Conservation (phyloP, 345 rosid species). For the Hypericum androsaemum region DNA sequence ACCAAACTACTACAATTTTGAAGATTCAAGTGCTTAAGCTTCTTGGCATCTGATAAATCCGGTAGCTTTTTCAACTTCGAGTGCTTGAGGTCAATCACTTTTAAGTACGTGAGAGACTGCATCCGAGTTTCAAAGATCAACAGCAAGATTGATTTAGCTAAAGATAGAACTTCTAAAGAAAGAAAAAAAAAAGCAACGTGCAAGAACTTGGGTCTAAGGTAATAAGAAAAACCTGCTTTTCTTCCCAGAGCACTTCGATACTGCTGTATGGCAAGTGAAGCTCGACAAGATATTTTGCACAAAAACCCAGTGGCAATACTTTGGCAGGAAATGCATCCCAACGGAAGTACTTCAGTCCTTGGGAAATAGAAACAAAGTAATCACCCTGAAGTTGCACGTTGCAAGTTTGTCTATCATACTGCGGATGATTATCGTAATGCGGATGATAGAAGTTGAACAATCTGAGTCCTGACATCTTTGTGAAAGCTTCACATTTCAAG, state of each 20-base stretch:
- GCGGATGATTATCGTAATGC: too few relatives aligned
- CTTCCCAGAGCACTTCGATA: conserved; percentile 6
- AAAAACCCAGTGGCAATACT: conserved; percentile 7
- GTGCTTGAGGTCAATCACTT: neutral
- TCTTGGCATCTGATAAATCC: too few relatives aligned
- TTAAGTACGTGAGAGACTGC: neutral
- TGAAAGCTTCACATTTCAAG: neutral
- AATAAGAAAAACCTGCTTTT: neutral
- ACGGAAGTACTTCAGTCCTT: conserved; percentile 1
- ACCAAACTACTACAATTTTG: too few relatives aligned
- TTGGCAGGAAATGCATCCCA: too few relatives aligned
- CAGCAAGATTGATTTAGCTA: neutral
- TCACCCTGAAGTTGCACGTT: neutral
- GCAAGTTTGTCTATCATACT: too few relatives aligned
- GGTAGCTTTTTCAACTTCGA: neutral
- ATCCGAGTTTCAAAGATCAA: too few relatives aligned
- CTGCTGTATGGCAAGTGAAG: conserved; percentile 4
- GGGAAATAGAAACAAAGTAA: neutral
- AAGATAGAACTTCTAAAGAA: neutral
- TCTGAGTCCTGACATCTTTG: conserved; percentile 6
- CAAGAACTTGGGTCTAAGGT: too few relatives aligned
- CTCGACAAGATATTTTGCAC: conserved; percentile 5
- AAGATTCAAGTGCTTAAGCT: too few relatives aligned
- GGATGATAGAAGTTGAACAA: conserved; percentile 6
- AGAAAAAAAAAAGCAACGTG: too few relatives aligned